Conservation (phyloP, 768 basidiomycete genomes). For the Lactifluus volemus region DNA sequence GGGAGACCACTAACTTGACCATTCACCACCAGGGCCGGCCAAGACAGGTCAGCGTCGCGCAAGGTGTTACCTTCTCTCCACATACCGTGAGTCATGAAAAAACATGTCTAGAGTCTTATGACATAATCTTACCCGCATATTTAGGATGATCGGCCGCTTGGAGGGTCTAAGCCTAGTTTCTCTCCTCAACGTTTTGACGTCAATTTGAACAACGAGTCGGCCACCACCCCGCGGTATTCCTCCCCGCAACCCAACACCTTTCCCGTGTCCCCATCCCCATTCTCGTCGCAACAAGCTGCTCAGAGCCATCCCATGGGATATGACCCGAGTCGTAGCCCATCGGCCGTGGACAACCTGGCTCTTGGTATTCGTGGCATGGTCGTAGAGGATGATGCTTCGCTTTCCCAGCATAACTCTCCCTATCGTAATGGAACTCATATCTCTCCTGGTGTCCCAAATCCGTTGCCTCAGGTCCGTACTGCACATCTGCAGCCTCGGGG, state of each 20-base stretch:
- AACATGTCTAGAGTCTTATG: conserved; percentile 8
- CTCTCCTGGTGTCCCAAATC: conserved; percentile 25
- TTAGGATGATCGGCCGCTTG: conserved; percentile 20
- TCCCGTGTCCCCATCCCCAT: conserved; percentile 28
- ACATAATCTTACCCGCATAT: conserved; percentile 21
- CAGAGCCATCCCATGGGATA: conserved; percentile 23
- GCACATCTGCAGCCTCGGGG: conserved; percentile 38
- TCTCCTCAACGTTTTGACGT: conserved; percentile 49
- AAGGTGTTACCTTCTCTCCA: conserved; percentile 15
- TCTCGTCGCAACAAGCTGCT: conserved; percentile 25
- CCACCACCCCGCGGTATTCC: conserved; percentile 35
- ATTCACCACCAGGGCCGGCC: conserved; percentile 10
- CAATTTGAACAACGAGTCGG: conserved; percentile 34
- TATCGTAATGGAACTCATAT: conserved; percentile 32
- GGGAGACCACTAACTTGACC: not conserved
- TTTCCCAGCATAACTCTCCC: conserved; percentile 23
- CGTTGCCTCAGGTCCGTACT: conserved; percentile 33
- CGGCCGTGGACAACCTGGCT: conserved; percentile 42
- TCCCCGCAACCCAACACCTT: conserved; percentile 34
- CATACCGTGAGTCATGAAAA: conserved; percentile 16
- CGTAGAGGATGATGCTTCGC: conserved; percentile 44
- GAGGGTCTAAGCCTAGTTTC: conserved; percentile 37
- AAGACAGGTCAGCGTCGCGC: conserved; percentile 17
- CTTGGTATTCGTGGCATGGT: conserved; percentile 52
- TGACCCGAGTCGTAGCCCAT: conserved; percentile 33